A percentile compares a stretch with the other conserved stretches of the same genome.
Evolutionary conservation across 2,329 filamentous ascomycete genomes (phyloP).

Genomic region (Aspergillus sp.): DNA sequence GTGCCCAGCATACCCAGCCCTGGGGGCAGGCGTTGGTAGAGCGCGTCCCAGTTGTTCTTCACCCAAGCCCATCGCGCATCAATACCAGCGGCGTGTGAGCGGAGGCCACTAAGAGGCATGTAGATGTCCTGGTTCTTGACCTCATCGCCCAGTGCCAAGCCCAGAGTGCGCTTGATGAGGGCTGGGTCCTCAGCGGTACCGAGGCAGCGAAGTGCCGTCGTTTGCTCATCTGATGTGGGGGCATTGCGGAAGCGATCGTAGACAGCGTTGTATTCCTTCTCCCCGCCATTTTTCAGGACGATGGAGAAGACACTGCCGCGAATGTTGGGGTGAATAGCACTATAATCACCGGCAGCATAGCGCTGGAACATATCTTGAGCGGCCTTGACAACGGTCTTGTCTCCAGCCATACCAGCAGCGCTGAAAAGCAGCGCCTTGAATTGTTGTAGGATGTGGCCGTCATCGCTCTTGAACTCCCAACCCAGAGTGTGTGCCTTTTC

Average conservation of each 20-base stretch:
- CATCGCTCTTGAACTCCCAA: constrained; percentile 82
- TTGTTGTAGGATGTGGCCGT: constrained; percentile 89
- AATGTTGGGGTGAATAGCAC: constrained; percentile 89
- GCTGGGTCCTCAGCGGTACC: constrained; percentile 77
- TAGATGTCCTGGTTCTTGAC: constrained; percentile 96
- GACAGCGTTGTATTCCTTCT: constrained; percentile 81
- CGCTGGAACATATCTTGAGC: constrained; percentile 89
- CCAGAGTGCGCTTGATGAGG: constrained; percentile 80
- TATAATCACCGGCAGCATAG: constrained; percentile 76
- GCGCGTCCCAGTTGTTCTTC: constrained; percentile 83
- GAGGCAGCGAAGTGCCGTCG: constrained; percentile 82
- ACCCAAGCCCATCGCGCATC: constrained; percentile 82
- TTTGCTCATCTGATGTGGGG: constrained; percentile 83
- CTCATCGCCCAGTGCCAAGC: constrained; percentile 74
- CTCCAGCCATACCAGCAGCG: constrained; percentile 77
- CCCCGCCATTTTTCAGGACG: constrained; percentile 79
- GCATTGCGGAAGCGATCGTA: constrained; percentile 76
- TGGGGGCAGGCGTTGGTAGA: constrained; percentile 82
- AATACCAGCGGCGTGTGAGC: constrained; percentile 77
- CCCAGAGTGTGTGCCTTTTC: constrained; percentile 83
- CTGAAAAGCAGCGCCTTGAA: constrained; percentile 94
- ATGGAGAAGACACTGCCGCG: constrained; percentile 85
- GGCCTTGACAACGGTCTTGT: constrained; percentile 75
- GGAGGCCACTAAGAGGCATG: constrained; percentile 79
- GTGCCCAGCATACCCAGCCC: constrained; percentile 82